Conservation (phyloP, 2,329 filamentous ascomycete species). For the Aureobasidium melanogenum region DNA sequence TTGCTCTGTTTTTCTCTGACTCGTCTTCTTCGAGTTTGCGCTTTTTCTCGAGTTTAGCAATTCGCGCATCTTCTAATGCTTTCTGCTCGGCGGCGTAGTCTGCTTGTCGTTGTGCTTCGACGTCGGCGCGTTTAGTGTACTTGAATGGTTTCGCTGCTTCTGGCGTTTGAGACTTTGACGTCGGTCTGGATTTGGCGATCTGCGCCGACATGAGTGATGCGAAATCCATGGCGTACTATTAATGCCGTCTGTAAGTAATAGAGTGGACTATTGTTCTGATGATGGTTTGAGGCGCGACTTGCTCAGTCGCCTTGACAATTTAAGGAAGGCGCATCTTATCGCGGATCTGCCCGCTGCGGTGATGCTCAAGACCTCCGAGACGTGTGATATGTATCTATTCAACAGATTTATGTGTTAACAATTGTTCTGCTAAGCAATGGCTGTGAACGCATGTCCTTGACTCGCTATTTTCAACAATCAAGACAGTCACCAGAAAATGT, state of each 20-base stretch:
- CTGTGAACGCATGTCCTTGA: too few species aligned
- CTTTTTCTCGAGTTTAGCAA: conserved; percentile 64
- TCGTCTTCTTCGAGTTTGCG: conserved; percentile 85
- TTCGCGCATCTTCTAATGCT: conserved; percentile 60
- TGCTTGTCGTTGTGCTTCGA: conserved; percentile 72
- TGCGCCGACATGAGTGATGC: conserved; percentile 87
- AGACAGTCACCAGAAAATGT: too few species aligned
- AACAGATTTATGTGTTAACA: too few species aligned
- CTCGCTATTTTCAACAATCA: too few species aligned
- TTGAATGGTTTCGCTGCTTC: conserved; percentile 49
- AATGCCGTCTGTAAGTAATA: neutral
- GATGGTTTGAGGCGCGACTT: neutral
- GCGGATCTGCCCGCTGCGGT: conserved; percentile 5
- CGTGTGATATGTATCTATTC: too few species aligned
- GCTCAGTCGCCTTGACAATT: neutral
- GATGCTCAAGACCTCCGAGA: neutral
- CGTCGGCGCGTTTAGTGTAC: conserved; percentile 75
- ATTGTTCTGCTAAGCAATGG: too few species aligned
- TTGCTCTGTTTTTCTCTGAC: conserved; percentile 54
- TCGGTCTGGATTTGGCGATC: conserved; percentile 69
- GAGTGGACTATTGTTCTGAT: neutral
- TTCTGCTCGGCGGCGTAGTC: conserved; percentile 77
- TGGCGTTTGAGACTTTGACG: conserved; percentile 27
- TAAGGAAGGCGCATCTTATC: neutral
- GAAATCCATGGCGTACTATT: conserved; percentile 73